Percentiles rank a stretch among this genome's conserved stretches.
These are phyloP conservation scores for Silene conica DNA, from an alignment of 148 eudicot genomes.

Conservation along the genomic window DNA sequence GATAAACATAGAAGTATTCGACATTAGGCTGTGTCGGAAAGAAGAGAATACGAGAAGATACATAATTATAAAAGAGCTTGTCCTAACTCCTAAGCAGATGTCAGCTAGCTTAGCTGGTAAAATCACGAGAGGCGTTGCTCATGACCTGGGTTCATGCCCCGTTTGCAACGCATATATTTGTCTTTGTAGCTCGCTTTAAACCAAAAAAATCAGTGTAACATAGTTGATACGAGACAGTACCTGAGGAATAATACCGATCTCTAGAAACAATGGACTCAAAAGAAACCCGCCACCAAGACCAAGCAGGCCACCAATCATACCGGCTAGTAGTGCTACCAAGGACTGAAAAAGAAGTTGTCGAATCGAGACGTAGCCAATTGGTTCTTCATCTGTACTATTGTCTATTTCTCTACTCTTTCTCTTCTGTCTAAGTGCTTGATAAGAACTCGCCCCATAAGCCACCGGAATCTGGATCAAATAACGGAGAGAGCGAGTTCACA, in stretches of 20 bases:
- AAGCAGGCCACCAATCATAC: constrained; percentile 60
- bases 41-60: background rate
- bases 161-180: too few species aligned
- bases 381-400: constrained; percentile 34
- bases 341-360: constrained; percentile 40
- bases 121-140: too few species aligned
- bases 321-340: constrained; percentile 41
- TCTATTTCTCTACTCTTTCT: constrained; percentile 34
- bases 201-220: too few species aligned
- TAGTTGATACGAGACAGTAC: constrained; percentile 13
- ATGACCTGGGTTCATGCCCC: too few species aligned
- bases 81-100: too few species aligned
- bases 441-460: constrained; percentile 14
- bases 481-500: background rate
- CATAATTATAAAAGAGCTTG: background rate
- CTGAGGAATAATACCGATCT: constrained; percentile 68
- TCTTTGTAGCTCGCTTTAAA: too few species aligned
- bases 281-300: constrained; percentile 76
- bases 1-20: background rate
- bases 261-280: constrained; percentile 54
- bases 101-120: too few species aligned
- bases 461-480: constrained; percentile 5
- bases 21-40: too few species aligned
- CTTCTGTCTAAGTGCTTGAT: constrained; percentile 42
- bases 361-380: constrained; percentile 18